Base-by-base conservation (phyloP, 225 moss, liverwort and hornwort species). In the Anthoceros angustus region DNA sequence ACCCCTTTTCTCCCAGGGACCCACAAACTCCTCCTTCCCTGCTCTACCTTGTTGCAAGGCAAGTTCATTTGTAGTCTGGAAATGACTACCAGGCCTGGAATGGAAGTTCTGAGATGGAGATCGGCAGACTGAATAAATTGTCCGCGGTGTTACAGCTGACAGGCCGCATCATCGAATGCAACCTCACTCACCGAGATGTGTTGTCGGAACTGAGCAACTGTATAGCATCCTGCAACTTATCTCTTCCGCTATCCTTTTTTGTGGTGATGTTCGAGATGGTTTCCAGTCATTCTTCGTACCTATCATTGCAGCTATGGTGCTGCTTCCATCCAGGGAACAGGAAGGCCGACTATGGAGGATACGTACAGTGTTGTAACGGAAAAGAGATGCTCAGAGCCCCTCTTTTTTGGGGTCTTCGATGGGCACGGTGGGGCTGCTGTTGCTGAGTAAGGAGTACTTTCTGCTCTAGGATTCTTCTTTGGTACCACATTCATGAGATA, bases 351-450 rank as follows among this genome's bases (percentile, higher is more conserved):
- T 66, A 82, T 95, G 80, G 95, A 95, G 73, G 91, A 95, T 65
- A 87, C 95, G 0, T 73, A 70, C 55, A 86, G 77, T 38, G 83
- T 88, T 55, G 78, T 73, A 69, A 78, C 86, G 7, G 88, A 91
- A 71, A 67, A 88, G 10, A 81, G 72, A 3, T 91, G 88, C 40
- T 73, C 69, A 43, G 84, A 72, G 41, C 88, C 95, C 68, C 70
- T 91, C 8, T 98, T 98, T 40, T 98, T 91, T 24, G 95, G 88
- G 15, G 91, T 98, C 43, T 98, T 80, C 48, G 95, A 98, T 75
- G 95, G 95, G 18, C 95, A 98, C 50, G 95, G 95, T 64, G 95
- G 95, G 71, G 71, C 39, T 26, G 95, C 95, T 11, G 95, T 98
- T 64, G 70, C 95, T 69, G 88, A 91, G 91, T 95, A 74, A 66